These are phyloP conservation scores for Solanum appendiculatum DNA, from an alignment of 257 asterid species.

Conservation along the genomic window DNA sequence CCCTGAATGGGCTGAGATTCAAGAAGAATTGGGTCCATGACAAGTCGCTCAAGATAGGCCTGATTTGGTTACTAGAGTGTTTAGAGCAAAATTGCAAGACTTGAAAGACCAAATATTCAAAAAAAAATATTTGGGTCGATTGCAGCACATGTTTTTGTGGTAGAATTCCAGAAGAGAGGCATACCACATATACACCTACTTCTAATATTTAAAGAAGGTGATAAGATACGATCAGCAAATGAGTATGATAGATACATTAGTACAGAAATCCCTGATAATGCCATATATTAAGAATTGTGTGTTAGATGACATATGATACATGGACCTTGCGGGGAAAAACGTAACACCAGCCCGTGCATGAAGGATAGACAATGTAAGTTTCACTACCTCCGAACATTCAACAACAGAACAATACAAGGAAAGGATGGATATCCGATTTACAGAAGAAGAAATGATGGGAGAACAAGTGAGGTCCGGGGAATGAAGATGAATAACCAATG, in stretches of 20 bases:
- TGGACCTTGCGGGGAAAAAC: neutral
- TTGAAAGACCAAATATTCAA: neutral
- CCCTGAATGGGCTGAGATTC: neutral
- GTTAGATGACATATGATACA: neutral
- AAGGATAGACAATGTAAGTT: neutral
- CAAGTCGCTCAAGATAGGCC: neutral
- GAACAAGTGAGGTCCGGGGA: neutral
- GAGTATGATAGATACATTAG: neutral
- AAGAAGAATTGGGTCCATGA: neutral
- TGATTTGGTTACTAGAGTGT: neutral
- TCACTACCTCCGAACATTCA: neutral
- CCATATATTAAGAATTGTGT: neutral
- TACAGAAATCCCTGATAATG: neutral
- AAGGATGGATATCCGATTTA: too few relatives aligned
- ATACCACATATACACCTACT: neutral
- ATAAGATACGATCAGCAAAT: neutral
- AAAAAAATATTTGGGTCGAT: neutral
- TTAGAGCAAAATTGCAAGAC: neutral
- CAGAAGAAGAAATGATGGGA: too few relatives aligned
- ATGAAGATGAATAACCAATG: neutral
- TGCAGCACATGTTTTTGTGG: neutral
- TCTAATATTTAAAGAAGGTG: neutral
- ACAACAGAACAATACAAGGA: neutral
- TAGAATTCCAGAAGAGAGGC: too few relatives aligned
- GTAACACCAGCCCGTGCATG: neutral